These are phyloP conservation scores for Ascoidea tarda DNA, from an alignment of 805 yeast genomes.

Conservation along the genomic window DNA sequence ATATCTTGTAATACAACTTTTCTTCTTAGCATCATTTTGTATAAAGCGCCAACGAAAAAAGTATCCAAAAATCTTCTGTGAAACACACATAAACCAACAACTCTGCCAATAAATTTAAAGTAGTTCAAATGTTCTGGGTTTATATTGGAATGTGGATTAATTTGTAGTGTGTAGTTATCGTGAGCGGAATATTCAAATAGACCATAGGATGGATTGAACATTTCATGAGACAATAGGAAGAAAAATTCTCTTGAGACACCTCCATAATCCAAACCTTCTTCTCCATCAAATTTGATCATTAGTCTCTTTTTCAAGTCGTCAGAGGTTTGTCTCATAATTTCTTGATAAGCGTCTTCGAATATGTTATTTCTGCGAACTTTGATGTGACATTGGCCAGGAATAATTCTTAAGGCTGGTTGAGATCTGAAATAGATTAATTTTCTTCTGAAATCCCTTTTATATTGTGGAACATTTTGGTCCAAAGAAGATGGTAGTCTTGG, in stretches of 20 bases:
- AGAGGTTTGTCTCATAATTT: conserved; percentile 97
- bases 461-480: conserved; percentile 98
- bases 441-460: conserved; percentile 97
- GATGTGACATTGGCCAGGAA: conserved; percentile 98
- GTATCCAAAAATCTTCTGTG: conserved; percentile 97
- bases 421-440: conserved; percentile 95
- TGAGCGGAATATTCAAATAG: conserved; percentile 94
- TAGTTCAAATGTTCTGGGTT: conserved; percentile 97
- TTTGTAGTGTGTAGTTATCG: conserved; percentile 95
- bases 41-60: conserved; percentile 94
- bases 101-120: conserved; percentile 96
- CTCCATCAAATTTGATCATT: conserved; percentile 98
- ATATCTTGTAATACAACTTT: conserved; percentile 91
- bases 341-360: conserved; percentile 96
- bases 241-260: conserved; percentile 98
- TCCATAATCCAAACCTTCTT: conserved; percentile 98
- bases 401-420: conserved; percentile 91
- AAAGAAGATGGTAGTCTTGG: conserved; percentile 95
- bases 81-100: conserved; percentile 96
- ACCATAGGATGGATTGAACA: conserved; percentile 98
- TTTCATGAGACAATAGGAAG: conserved; percentile 91
- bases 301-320: conserved; percentile 94
- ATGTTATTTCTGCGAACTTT: conserved; percentile 94
- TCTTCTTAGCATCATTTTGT: conserved; percentile 93
- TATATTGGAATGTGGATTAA: conserved; percentile 92